A percentile compares a stretch with the other conserved stretches of the same genome.
Evolutionary conservation across 2,329 filamentous ascomycete species (phyloP).

Genomic region (Colletotrichum sp.): DNA sequence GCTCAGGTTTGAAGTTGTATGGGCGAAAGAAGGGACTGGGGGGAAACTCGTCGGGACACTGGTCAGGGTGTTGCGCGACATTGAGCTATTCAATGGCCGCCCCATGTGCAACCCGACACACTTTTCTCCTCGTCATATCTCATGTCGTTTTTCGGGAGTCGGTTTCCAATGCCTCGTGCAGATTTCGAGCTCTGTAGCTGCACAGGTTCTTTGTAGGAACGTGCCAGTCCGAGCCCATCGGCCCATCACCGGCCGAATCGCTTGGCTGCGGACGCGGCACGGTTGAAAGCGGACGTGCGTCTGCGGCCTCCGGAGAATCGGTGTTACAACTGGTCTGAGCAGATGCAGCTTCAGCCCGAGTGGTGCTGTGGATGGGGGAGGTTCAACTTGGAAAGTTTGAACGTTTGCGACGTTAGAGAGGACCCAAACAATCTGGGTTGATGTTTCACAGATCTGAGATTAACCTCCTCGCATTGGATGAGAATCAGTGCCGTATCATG

Average conservation of each 20-base stretch:
- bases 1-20: not conserved
- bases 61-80: not conserved
- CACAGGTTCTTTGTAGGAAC: not conserved
- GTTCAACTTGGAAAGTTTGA: not conserved
- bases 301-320: not conserved
- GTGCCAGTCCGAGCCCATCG: constrained; percentile 12
- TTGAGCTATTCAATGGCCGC: not conserved
- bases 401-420: not conserved
- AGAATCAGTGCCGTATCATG: not conserved
- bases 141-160: not conserved
- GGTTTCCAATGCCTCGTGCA: not conserved
- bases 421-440: not conserved
- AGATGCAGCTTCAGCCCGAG: not conserved
- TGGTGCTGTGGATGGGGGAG: not conserved
- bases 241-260: not conserved
- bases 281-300: constrained; percentile 6
- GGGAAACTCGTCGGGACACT: not conserved
- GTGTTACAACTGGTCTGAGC: not conserved
- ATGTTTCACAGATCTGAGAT: not conserved
- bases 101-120: not conserved
- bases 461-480: not conserved
- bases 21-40: not conserved
- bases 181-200: not conserved
- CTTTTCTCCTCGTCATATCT: not conserved
- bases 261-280: not conserved